These are phyloP conservation scores for Neocucurbitaria cava DNA, from an alignment of 2,329 filamentous ascomycete species.

Conservation along the genomic window DNA sequence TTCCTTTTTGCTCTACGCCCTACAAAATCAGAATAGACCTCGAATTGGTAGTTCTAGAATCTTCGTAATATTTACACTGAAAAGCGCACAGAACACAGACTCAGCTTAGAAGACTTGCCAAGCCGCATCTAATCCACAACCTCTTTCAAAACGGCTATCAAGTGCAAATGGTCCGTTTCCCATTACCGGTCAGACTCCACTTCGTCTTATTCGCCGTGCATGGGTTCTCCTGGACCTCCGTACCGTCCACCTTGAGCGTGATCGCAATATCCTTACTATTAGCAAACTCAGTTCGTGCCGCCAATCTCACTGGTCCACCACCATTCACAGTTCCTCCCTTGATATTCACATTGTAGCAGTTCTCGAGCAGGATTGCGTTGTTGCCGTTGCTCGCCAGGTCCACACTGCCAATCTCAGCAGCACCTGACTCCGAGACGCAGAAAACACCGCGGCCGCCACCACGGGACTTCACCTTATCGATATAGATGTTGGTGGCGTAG, in stretches of 20 bases:
- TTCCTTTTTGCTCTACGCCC: too few species aligned
- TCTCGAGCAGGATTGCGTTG: conserved; percentile 66
- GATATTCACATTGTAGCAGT: conserved; percentile 65
- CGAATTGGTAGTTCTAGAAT: not conserved
- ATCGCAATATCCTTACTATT: conserved; percentile 62
- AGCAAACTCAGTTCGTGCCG: conserved; percentile 62
- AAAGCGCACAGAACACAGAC: not conserved
- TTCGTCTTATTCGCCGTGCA: conserved; percentile 60
- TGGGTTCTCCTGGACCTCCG: conserved; percentile 60
- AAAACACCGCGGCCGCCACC: conserved; percentile 65
- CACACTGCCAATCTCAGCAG: conserved; percentile 57
- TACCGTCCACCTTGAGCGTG: conserved; percentile 58
- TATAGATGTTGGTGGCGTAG: conserved; percentile 61
- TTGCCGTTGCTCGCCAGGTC: conserved; percentile 62
- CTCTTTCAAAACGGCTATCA: not conserved
- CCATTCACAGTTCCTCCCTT: conserved; percentile 60
- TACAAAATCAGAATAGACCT: too few species aligned
- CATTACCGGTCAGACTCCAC: conserved; percentile 59
- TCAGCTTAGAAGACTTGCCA: not conserved
- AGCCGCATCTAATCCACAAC: not conserved
- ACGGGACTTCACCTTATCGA: conserved; percentile 62
- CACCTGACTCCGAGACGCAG: conserved; percentile 64
- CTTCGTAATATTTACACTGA: not conserved
- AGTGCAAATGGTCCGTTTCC: conserved; percentile 28
- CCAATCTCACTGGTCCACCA: conserved; percentile 63